Evolutionary conservation across 768 basidiomycete genomes (phyloP), one percentile per base, ranked within the genome.

Genomic region (Russula abietina): DNA sequence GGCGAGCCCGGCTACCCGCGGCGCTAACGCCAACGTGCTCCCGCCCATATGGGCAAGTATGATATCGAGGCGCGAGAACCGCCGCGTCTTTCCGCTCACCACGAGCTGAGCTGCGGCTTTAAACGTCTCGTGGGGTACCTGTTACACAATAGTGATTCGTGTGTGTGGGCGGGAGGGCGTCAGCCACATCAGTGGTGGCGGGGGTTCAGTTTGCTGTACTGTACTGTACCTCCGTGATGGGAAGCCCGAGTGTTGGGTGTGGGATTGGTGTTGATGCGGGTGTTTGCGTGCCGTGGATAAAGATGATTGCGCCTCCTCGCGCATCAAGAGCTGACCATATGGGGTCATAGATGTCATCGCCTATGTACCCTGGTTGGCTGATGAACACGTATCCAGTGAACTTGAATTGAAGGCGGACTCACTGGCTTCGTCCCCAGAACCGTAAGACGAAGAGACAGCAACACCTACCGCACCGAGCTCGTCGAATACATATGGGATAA

Each of bases 121-220:
- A 78, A 83, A 89, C 0, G 89, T 91, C 73, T 91, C 89, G 70
- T 89, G 86, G 8, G 88, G 89, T 0, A 88, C 87, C 88, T 90
- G 59, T 59, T 30, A 30, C 48, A 36, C 6, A 36, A 11, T 11
- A 43, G 9, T 50, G 33, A 4, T 19, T n/a, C 41, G 41, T 19
- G 41, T 26, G 17, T 4, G 9, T 57, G 60, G 39, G n/a, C n/a
- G n/a, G n/a, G n/a, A 5, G 1, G 30, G 32, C 6, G 45, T 49
- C 54, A 62, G n/a, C n/a, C n/a, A n/a, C n/a, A n/a, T n/a, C n/a
- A n/a, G n/a, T n/a, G n/a, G n/a, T n/a, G n/a, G n/a, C n/a, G n/a
- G n/a, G n/a, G n/a, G n/a, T n/a, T n/a, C n/a, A n/a, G n/a, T n/a
- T n/a, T n/a, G 57, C 57, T 46, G 45, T 11, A n/a, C n/a, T n/a